These are phyloP conservation scores for Agrocybe chaxingu DNA, from an alignment of 768 basidiomycete species.

Conservation along the genomic window DNA sequence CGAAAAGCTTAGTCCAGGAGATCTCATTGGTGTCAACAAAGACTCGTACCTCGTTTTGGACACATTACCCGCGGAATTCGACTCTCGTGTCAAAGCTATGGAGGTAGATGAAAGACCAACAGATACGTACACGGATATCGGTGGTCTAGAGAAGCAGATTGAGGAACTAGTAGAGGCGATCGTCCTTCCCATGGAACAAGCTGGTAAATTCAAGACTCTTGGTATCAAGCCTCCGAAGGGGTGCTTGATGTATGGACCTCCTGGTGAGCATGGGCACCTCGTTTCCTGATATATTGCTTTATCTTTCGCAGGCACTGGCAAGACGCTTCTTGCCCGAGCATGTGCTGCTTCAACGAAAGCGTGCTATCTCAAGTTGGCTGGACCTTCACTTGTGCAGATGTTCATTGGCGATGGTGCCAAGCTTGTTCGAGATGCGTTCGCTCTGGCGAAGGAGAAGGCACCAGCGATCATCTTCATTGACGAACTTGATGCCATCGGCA, in stretches of 20 bases:
- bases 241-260: slow-evolving; percentile 98
- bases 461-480: slow-evolving; percentile 99
- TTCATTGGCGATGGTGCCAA: slow-evolving; percentile 99
- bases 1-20: slow-evolving; percentile 84
- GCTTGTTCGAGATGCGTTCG: slow-evolving; percentile 97
- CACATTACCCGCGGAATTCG: slow-evolving; percentile 94
- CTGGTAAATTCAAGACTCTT: slow-evolving; percentile 97
- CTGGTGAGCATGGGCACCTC: slow-evolving; percentile 50
- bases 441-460: slow-evolving; percentile 96
- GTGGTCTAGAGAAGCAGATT: slow-evolving; percentile 98
- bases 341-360: slow-evolving; percentile 98
- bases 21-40: slow-evolving; percentile 98
- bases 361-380: slow-evolving; percentile 96
- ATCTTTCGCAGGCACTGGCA: slow-evolving; percentile 69
- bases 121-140: slow-evolving; percentile 96
- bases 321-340: slow-evolving; percentile 95
- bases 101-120: slow-evolving; percentile 98
- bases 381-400: slow-evolving; percentile 98
- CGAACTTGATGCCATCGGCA: slow-evolving; percentile 97
- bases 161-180: slow-evolving; percentile 98
- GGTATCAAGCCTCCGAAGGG: slow-evolving; percentile 98
- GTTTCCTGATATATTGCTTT: background rate
- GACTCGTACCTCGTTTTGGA: slow-evolving; percentile 98
- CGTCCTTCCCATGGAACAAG: slow-evolving; percentile 97
- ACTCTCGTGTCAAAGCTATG: slow-evolving; percentile 99